Base-by-base conservation (phyloP, 768 basidiomycete genomes). In the Leccinum rimulosum region DNA sequence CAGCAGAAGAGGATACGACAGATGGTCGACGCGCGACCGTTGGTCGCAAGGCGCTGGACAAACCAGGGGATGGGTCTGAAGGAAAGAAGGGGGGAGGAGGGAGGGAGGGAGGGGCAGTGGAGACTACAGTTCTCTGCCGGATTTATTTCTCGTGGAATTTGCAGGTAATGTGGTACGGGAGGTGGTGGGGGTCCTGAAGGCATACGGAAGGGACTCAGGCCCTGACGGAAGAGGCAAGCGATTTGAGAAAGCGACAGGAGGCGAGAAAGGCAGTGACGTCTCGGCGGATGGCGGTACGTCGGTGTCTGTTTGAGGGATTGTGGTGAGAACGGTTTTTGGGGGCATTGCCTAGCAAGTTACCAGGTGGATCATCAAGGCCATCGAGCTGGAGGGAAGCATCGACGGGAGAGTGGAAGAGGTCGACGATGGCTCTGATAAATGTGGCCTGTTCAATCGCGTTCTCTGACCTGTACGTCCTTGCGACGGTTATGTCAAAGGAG, bases 391-490 rank as follows among this genome's bases (percentile, higher is more conserved):
- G 70, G 27, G 78, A 72, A 3, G 79, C 75, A 22, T 75, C 76
- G 22, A 81, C 71, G 25, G 83, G 74, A 38, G 71, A 71, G 40
- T 75, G 81, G 70, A 87, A 89, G 35, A 88, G 76, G 48, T 84
- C 81, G 59, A 93, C 74, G 43, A 89, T 64, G 2, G 87, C 79
- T 43, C 80, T 79, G 52, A 97, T 70, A 71, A 97, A 98, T 12
- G 74, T 74, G 12, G 76, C 64, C 70, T 95, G 95, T 64, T 97
- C 94, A 25, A 70, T 70, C 33, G 80, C 70, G 56, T 80, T 82
- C 66, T 96, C 95, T 0, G 93, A 98, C 70, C 78, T 81, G 75
- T 98, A 98, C 27, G 92, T 87, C 70, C 92, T 83, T n/a, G 89
- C 86, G 54, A 98, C 81, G 1, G 91, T 93, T 61, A 98, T 79